Base-by-base conservation (phyloP, 768 basidiomycete genomes). In the Cytidiella melzeri region DNA sequence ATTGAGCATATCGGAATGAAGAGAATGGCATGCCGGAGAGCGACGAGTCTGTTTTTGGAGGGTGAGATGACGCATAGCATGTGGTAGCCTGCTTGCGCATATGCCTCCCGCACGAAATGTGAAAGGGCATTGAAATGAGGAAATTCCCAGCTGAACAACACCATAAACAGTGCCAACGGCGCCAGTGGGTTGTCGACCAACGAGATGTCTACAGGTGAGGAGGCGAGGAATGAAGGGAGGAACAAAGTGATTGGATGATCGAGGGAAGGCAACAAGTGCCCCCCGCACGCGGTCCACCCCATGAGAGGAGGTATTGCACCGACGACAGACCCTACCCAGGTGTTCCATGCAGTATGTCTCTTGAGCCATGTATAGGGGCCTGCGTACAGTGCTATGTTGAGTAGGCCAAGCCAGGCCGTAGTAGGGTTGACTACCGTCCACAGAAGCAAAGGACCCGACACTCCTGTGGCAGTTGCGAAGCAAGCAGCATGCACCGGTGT, bases 221-320 rank as follows among this genome's bases (percentile, higher is more conserved):
- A 60, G 28, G 74, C 64, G 24, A 87, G 66, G 63, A 82, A 79
- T 1, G 80, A 65, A 3, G 85, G 86, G 45, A 84, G 76, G 64
- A 81, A 84, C 27, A 79, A 59, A 21, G 76, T 67, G 42, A 83
- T 52, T 0, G 86, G 80, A 56, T 85, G 75, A 24, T 73, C 66
- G 0, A 77, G 51, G n/a, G 76, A 74, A 0, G 89, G 88, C 52
- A 88, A 68, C 7, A 95, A 64, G 13, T 76, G 71, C 19, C 88
- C 91, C 1, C 93, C 94, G 50, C 88, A 90, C 1, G 96, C 96
- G 5, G 95, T 84, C 96, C 96, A 99, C 37, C 96, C 96, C 88
- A 99, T 97, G 44, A 99, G 68, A 2, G 95, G 93, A 5, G 96
- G 96, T 4, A 97, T 73, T 1, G 75, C 93, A 26, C 96, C 96